Evolutionary conservation across 2,329 filamentous ascomycete species (phyloP).

Genomic region (Tolypocladium paradoxum): DNA sequence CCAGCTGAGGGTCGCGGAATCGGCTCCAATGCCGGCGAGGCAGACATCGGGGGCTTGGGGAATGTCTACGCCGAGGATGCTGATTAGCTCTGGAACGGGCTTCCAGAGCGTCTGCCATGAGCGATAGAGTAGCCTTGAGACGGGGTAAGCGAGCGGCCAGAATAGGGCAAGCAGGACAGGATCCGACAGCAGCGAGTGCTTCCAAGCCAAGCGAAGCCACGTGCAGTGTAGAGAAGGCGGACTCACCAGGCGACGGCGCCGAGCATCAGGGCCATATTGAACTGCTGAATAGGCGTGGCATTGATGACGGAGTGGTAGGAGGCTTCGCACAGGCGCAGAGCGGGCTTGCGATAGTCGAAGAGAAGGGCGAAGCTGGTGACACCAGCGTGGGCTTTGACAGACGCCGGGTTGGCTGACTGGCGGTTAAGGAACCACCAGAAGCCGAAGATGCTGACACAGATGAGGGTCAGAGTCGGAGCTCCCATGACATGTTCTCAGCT

Average conservation of each 20-base stretch:
- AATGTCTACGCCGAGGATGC: conserved; percentile 86
- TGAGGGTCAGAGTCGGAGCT: conserved; percentile 28
- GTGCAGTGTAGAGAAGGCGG: neutral
- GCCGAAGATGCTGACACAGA: conserved; percentile 26
- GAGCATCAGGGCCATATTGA: conserved; percentile 44
- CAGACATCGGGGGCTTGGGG: conserved; percentile 83
- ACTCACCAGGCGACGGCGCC: conserved; percentile 44
- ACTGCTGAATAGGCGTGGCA: conserved; percentile 35
- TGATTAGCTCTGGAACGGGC: conserved; percentile 81
- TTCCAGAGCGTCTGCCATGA: conserved; percentile 84
- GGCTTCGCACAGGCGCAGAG: conserved; percentile 17
- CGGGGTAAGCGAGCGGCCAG: conserved; percentile 1
- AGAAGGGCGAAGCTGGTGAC: conserved; percentile 21
- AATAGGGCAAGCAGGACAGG: conserved; percentile 1
- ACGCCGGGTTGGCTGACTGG: conserved; percentile 18
- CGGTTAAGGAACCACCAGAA: conserved; percentile 26
- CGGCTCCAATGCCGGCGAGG: conserved; percentile 76
- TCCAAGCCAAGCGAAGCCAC: neutral
- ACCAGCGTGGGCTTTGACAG: conserved; percentile 14
- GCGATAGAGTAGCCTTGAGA: conserved; percentile 65
- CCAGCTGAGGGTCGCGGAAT: conserved; percentile 87
- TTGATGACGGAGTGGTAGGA: conserved; percentile 29
- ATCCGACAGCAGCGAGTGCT: neutral
- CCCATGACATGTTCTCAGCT: conserved; percentile 33
- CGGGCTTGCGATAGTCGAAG: conserved; percentile 19